Evolutionary conservation across 169 alveolate genomes (phyloP), one percentile per base, ranked within the genome.

Genomic region (Eimeria acervulina): DNA sequence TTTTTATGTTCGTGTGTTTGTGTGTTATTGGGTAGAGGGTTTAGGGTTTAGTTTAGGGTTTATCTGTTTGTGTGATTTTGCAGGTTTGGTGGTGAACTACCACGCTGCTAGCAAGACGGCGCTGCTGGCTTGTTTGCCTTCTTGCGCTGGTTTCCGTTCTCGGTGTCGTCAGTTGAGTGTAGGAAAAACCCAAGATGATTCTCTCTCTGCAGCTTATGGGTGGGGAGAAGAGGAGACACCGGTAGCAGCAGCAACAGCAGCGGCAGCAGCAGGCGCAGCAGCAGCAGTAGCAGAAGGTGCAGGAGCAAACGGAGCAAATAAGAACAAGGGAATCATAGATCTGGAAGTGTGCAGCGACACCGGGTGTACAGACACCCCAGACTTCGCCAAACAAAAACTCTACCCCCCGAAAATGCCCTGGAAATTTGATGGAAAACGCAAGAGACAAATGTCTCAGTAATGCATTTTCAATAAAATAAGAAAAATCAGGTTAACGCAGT

Each of bases 101-200:
- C 63, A 78, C 88, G 88, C 88, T 1, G 31, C 59, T 10, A 36
- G 38, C 10, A 78, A 40, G 88, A 78, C 88, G 33, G 61, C 33
- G 31, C 21, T 78, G 88, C 61, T 78, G 47, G 88, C 88, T 15
- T 78, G 61, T 21, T 44, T 78, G 61, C 88, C 88, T 40, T 31
- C 88, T 13, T 78, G 88, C 28, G 38, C 88, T 4, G 88, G 88
- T 17, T 78, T 38, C 38, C 61, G 40, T 40, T 78, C 88, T n/a
- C 51, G 88, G 6, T 78, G 28, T 33, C 40, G 36, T 3, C 88
- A 78, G 47, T 23, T 38, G 61, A 31, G 47, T n/a, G 59, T 44
- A 36, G 81, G n/a, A 42, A 36, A 36, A 13, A 19, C 36, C 88
- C 88, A 8, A 10, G 68, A 59, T 0, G 68, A 59, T 19, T 13